Conservation (phyloP, 768 basidiomycete genomes). For the Lentinus brumalis region DNA sequence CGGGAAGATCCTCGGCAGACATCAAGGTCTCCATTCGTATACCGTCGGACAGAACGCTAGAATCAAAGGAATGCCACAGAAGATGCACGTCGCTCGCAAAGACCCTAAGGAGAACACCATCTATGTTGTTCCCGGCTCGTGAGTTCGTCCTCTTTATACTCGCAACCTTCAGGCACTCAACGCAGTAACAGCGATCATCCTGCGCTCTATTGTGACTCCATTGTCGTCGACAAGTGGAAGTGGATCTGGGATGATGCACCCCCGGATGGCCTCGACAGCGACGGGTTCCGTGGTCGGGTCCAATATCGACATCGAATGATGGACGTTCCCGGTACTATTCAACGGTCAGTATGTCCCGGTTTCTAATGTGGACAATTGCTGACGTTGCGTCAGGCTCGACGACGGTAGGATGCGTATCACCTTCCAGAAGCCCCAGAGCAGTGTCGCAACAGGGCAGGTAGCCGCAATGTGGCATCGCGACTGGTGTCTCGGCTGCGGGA, state of each 20-base stretch:
- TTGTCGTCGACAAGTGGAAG: constrained; percentile 50
- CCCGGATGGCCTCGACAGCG: constrained; percentile 45
- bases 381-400: constrained; percentile 25
- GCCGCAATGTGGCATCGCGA: constrained; percentile 71
- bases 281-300: constrained; percentile 51
- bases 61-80: constrained; percentile 58
- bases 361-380: background rate
- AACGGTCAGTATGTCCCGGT: constrained; percentile 38
- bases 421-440: constrained; percentile 62
- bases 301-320: constrained; percentile 76
- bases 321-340: constrained; percentile 53
- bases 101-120: constrained; percentile 63
- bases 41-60: constrained; percentile 84
- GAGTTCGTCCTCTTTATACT: constrained; percentile 10
- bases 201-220: constrained; percentile 42
- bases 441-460: constrained; percentile 80
- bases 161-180: background rate
- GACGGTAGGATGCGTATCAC: constrained; percentile 42
- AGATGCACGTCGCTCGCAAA: constrained; percentile 77
- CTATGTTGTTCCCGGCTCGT: constrained; percentile 78
- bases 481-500: constrained; percentile 85
- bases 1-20: constrained; percentile 57
- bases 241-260: constrained; percentile 79
- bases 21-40: constrained; percentile 80
- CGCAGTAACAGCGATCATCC: constrained; percentile 54